Evolutionary conservation across 2,329 filamentous ascomycete species (phyloP), one percentile per base, ranked within the genome.

Genomic region (Passalora sequoiae): DNA sequence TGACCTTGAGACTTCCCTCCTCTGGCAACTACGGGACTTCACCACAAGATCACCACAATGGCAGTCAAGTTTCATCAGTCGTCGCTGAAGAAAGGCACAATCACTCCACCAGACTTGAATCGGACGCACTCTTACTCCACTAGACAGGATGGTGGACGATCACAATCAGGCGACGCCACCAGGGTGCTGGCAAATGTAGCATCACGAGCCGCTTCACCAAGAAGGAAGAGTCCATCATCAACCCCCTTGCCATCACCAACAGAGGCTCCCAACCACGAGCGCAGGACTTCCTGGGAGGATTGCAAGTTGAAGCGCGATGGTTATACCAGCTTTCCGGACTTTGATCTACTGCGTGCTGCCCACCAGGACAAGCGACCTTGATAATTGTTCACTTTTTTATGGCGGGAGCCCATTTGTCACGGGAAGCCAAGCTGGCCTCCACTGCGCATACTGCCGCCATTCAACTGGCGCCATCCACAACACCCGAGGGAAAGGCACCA

Each of bases 241-340:
- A 56, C 47, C 41, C 50, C 46, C 12, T 37, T 42, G 24, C 50
- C 36, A 31, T 55, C 50, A 29, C 55, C 57, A 2, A 35, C 35
- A 33, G 53, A 46, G 8, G 48, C 28, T 21, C 33, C 44, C n/a
- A 47, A 32, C 27, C 35, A 32, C 4, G 46, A 49, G 19, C 51
- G 54, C n/a, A 38, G 58, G 17, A 54, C 51, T 35, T 60, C 55
- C 42, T 62, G 60, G 59, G 58, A 62, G 39, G 58, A 60, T 40
- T 61, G 57, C 48, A 54, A 49, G 47, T 46, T 50, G 19, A 55
- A 59, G 45, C 51, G 58, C 17, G 57, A 58, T 21, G 59, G 60
- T 39, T 64, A 64, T 45, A 57, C 61, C 46, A 55, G 50, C 13
- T 64, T 64, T 35, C 58, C 58, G 13, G 60, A 62, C 39, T 62